Evolutionary conservation across 768 basidiomycete species (phyloP), one percentile per base, ranked within the genome.

Genomic region (Lanmaoa rubissima): DNA sequence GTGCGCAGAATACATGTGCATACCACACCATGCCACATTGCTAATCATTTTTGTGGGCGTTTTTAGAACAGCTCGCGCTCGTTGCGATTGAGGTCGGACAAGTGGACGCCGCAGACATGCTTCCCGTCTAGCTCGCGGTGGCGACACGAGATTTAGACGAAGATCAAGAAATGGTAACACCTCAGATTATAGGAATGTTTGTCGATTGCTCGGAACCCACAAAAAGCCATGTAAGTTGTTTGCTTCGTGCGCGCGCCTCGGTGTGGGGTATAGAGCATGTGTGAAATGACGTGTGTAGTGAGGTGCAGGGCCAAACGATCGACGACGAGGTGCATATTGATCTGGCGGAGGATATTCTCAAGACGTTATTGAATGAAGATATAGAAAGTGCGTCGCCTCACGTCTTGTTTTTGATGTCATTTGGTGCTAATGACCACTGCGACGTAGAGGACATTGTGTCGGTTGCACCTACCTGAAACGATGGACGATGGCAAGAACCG

Each of bases 171-270:
- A 89, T 90, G 85, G 81, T 92, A 12, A 74, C 82, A 0, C 83
- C 88, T 0, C 89, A 92, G 64, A 85, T 92, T 55, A 86, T 84
- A 0, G 74, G 86, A n/a, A 80, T 94, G 73, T 79, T 95, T 65
- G 78, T 88, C 3, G 92, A 94, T 61, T 96, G 94, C n/a, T n/a
- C n/a, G n/a, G 93, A 91, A 95, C 67, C 89, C 92, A 0, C 78
- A 83, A 65, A 92, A 90, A 65, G 80, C 82, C 36, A 79, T 83
- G 66, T 82, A 65, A 76, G 77, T 73, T n/a, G 73, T 75, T 14
- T 12, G 17, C 24, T 44, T 61, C 16, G 62, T 32, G 31, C 21
- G 7, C 16, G 16, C 16, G 8, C 3, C 43, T 48, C 28, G 6
- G 34, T 13, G 26, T 39, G 34, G 16, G 24, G 7, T 8, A 14